Evolutionary conservation across 108 stramenopile species (phyloP), one percentile per base, ranked within the genome.

Genomic region (Tribonema minus): DNA sequence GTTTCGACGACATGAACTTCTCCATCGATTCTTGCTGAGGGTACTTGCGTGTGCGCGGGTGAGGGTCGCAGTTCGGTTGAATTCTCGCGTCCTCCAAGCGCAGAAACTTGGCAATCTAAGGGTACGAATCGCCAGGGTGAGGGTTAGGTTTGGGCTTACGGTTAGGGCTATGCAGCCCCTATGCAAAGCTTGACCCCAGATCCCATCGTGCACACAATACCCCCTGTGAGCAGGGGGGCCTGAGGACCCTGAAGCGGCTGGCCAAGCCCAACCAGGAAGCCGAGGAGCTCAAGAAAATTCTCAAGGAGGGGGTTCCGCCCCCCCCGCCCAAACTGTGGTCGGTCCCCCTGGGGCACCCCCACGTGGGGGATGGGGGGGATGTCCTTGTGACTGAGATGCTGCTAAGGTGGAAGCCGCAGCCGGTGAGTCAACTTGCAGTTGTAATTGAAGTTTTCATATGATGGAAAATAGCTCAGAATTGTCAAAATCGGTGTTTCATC

Each of bases 331-430:
- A 37, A 4, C 37, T 83, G 1, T 82, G 82, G 81, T 64, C 75
- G 4, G 82, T 80, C 23, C 26, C 20, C 15, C 72, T 35, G 25
- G 58, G 75, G 5, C 64, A 76, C 23, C 68, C 75, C 32, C 72
- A 82, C 20, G 80, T 81, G 30, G 80, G 81, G 33, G 66, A 39
- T 27, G 67, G 60, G 0, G 37, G 27, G 25, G 81, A 76, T 1
- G 76, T 36, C 35, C 73, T 84, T 2, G 32, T 33, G 25, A 70
- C 59, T 0, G 68, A 78, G 46, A 28, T 84, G 32, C 67, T 84
- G 12, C 59, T 82, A 28, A 36, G 81, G 39, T 84, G 83, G 83
- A 72, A 73, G 37, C 76, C 83, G 26, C 33, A 71, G 39, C 79
- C 31, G 20, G 79, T n/a, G 20, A 15, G 46, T 54, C 20, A 9